phyloP scores from a whole-genome alignment of 257 asterid species.

The Solanum chiquidenum region DNA sequence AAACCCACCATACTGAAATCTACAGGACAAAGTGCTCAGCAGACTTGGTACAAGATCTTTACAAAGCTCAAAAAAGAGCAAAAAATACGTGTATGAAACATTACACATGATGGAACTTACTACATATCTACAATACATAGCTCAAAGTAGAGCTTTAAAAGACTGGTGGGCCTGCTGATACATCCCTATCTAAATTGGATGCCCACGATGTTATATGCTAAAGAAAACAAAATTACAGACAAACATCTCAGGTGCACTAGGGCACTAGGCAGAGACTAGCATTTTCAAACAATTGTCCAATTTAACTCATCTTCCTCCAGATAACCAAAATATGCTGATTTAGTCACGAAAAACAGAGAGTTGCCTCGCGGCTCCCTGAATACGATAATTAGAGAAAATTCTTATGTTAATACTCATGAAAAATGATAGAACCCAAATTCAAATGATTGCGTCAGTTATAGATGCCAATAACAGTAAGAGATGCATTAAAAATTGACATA shows the following conservation, averaged over 20 bases:
- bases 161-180: not conserved
- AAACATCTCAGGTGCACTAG: constrained; percentile 27
- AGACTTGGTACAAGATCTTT: not conserved
- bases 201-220: constrained; percentile 9
- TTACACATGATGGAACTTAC: not conserved
- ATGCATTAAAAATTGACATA: not conserved
- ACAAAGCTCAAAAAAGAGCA: not conserved
- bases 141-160: not conserved
- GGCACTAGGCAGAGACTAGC: constrained; percentile 28
- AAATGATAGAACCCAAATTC: constrained; percentile 6
- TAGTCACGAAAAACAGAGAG: constrained; percentile 22
- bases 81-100: not conserved
- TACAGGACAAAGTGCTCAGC: constrained; percentile 22
- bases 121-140: not conserved
- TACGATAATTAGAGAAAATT: constrained; percentile 35
- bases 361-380: constrained; percentile 70
- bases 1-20: constrained; percentile 5
- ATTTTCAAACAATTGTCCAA: constrained; percentile 47
- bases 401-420: constrained; percentile 34
- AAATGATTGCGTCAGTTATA: not conserved
- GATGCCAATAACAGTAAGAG: not conserved
- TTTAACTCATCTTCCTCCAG: constrained; percentile 35
- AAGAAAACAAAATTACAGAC: constrained; percentile 26
- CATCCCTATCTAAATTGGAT: constrained; percentile 1
- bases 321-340: constrained; percentile 21